Evolutionary conservation across 2,329 filamentous ascomycete species (phyloP), one percentile per base, ranked within the genome.

Genomic region (Hirsutella rhossiliensis): DNA sequence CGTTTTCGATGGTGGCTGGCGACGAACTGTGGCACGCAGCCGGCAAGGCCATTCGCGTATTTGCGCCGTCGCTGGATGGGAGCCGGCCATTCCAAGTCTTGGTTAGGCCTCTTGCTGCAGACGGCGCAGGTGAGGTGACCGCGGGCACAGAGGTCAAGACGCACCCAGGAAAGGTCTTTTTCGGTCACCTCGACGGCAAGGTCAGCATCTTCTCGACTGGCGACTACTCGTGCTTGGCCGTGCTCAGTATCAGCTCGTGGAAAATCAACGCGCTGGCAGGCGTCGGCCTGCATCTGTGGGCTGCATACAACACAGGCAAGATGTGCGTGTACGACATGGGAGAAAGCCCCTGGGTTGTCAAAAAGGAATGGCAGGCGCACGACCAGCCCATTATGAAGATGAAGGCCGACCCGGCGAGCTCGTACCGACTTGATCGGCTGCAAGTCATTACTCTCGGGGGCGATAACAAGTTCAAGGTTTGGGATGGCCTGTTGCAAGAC

Each of bases 351-450:
- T 98, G 92, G 92, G 74, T 75, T 18, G 79, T 94, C 23, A 82
- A 86, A 65, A 98, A 98, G 61, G 90, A 97, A 56, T 98, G 92
- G 90, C 80, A 82, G 50, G 90, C 87, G 3, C 92, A 97, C 58
- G 81, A 87, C 7, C 84, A 84, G 50, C 85, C 89, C 0, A 82
- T 95, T 8, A 75, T 85, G 40, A 82, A 80, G 46, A 76, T 98
- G 46, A 65, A 85, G 12, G 76, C 84, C 2, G 92, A 98, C 58
- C 72, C 75, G 2, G 85, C 87, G 30, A 87, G 86, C 56, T 79
- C 88, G 41, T 97, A 89, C 77, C 87, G 82, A 44, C 71, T 92
- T 48, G 87, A 92, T 53, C 79, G 87, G 20, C 68, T 87, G 41
- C 89, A 96, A 55, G 84, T 97, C 17, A 73, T 90, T 5, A 90